These are phyloP conservation scores for Leucosporidium creatinivorum DNA, from an alignment of 768 basidiomycete genomes.

Conservation along the genomic window DNA sequence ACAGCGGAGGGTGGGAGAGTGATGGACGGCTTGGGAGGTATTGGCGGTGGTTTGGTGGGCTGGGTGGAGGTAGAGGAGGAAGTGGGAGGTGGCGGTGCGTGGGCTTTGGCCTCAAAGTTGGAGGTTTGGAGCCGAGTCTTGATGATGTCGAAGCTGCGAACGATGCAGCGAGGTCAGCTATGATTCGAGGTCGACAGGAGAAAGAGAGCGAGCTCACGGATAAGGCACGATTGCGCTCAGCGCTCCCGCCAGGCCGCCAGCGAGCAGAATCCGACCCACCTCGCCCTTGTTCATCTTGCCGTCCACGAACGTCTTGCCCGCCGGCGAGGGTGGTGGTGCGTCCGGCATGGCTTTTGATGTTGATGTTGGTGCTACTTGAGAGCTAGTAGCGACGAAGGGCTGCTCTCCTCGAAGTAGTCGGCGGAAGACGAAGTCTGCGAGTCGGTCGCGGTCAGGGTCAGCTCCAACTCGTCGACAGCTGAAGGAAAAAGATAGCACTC, in stretches of 20 bases:
- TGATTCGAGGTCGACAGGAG: background rate
- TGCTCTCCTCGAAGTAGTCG: slow-evolving; percentile 25
- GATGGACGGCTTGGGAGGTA: background rate
- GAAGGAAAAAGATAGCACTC: background rate
- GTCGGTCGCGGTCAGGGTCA: background rate
- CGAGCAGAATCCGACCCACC: slow-evolving; percentile 19
- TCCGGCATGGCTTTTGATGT: background rate
- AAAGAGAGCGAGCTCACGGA: slow-evolving; percentile 9
- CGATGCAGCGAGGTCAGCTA: background rate
- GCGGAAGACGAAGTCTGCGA: slow-evolving; percentile 25
- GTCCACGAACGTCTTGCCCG: background rate
- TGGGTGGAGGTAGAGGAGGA: background rate
- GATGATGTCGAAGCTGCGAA: slow-evolving; percentile 31
- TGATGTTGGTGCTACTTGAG: background rate
- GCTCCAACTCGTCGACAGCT: background rate
- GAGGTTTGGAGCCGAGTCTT: slow-evolving; percentile 33
- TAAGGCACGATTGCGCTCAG: slow-evolving; percentile 28
- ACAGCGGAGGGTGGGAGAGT: background rate
- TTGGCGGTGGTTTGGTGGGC: no score
- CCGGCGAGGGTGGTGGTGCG: background rate
- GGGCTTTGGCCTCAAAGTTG: slow-evolving; percentile 16
- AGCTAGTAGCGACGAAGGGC: slow-evolving; percentile 10
- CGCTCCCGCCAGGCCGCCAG: slow-evolving; percentile 28
- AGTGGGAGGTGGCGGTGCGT: background rate
- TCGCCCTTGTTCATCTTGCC: slow-evolving; percentile 17